These are phyloP conservation scores for Dipteronia sinensis DNA, from an alignment of 345 rosid genomes.

Conservation along the genomic window DNA sequence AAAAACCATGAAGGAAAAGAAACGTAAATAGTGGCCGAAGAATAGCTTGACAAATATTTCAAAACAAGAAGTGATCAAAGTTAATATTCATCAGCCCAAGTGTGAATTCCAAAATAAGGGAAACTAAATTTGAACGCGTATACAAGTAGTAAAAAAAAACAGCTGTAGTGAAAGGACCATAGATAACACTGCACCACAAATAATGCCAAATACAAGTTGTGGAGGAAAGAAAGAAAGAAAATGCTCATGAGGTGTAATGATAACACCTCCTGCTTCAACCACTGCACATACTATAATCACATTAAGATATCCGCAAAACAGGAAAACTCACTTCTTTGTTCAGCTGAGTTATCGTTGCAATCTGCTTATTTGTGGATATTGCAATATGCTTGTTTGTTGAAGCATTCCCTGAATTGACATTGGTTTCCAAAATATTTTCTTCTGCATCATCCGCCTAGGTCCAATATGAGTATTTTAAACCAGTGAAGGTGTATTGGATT, in stretches of 20 bases:
- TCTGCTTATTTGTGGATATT: slow-evolving; percentile 41
- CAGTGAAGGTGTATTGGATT: background rate
- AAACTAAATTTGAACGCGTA: no score
- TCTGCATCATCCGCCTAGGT: slow-evolving; percentile 39
- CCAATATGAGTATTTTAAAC: slow-evolving; percentile 19
- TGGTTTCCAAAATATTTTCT: slow-evolving; percentile 23
- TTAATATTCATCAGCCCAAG: background rate
- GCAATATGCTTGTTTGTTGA: slow-evolving; percentile 32
- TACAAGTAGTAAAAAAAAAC: background rate
- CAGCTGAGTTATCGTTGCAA: slow-evolving; percentile 31
- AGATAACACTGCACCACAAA: background rate
- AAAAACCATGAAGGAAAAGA: background rate
- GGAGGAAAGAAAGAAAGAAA: background rate
- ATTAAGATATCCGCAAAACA: background rate
- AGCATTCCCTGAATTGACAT: slow-evolving; percentile 28
- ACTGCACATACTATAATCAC: slow-evolving; percentile 9
- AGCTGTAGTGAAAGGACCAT: background rate
- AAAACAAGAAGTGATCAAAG: background rate
- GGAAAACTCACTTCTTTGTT: slow-evolving; percentile 44
- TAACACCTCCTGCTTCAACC: slow-evolving; percentile 1
- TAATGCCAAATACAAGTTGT: background rate
- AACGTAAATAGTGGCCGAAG: background rate
- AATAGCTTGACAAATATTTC: background rate
- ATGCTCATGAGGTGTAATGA: background rate
- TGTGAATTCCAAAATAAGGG: no score